Base-by-base conservation (phyloP, 2,329 filamentous ascomycete genomes). In the Aspergillus sp. region DNA sequence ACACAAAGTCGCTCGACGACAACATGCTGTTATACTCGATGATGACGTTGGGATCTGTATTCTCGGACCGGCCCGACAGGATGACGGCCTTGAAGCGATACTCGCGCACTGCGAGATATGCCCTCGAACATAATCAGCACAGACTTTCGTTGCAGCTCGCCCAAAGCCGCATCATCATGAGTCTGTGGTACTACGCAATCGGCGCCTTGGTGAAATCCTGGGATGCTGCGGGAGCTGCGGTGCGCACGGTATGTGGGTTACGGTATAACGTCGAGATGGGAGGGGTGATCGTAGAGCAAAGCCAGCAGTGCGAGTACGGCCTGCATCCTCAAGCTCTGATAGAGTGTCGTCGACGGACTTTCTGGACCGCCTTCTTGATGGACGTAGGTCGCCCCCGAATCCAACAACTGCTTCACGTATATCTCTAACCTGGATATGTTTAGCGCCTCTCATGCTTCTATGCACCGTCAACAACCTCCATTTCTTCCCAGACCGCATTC, bases 301-400 rank as follows among this genome's bases (percentile, higher is more conserved):
- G 76, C 15, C 69, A 76, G n/a, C 69, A 71, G 0, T 84, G 81
- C 57, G 85, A 86, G 4, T 88, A 86, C 69, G 85, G 82, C 22
- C 80, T 91, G 65, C 85, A 83, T 66, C 82, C 80, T 60, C 75
- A 76, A 54, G 85, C 84, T 31, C 84, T 88, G 66, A 83, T 84
- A 25, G 90, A 93, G 75, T 89, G 88, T 68, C 83, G 87, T 62
- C 83, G 89, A 65, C 82, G 90, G 59, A 91, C 89, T 0, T 89
- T 91, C 69, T 93, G 89, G 89, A 85, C 87, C 30, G 84, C 87
- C 55, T 91, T 89, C 67, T 78, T 91, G 67, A 83, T 91, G 73
- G 90, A 92, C 76, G 82, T 84, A 75, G 79, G 82, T 55, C 47
- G 28, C 34, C 28, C 7, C 31, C 45, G 46, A 48, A n/a, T 30